A percentile compares a stretch with the other conserved stretches of the same genome.
phyloP scores from a whole-genome alignment of 2,329 filamentous ascomycete genomes.

The Sclerotinia borealis region DNA sequence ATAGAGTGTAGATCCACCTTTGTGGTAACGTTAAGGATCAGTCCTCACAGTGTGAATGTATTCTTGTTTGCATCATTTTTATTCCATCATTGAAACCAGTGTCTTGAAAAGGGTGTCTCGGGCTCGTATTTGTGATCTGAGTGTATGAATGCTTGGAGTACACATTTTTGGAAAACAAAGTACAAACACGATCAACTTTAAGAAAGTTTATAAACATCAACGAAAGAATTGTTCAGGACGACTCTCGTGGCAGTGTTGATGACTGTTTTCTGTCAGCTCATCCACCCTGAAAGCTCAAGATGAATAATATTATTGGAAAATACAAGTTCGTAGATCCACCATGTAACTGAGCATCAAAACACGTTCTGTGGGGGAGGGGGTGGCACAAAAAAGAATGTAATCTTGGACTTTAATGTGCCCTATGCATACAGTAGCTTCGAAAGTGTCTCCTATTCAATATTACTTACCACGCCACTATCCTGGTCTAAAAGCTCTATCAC shows the following conservation, averaged over 20 bases:
- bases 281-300: not conserved
- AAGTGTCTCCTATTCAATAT: not conserved
- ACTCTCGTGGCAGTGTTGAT: not conserved
- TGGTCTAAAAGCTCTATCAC: not conserved
- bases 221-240: not conserved
- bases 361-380: not conserved
- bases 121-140: not conserved
- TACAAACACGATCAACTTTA: not conserved
- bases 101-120: too few species aligned
- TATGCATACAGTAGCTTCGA: not conserved
- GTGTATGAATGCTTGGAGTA: not conserved
- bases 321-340: not conserved
- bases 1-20: not conserved
- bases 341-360: not conserved
- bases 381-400: not conserved
- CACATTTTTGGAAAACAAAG: not conserved
- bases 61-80: not conserved
- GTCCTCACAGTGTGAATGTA: not conserved
- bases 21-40: too few species aligned
- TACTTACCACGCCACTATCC: slow-evolving; percentile 1
- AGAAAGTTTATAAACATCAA: not conserved
- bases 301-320: not conserved
- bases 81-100: not conserved
- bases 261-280: not conserved
- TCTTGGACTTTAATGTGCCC: not conserved